phyloP scores from a whole-genome alignment of 257 asterid species.

The Paulownia fortunei region DNA sequence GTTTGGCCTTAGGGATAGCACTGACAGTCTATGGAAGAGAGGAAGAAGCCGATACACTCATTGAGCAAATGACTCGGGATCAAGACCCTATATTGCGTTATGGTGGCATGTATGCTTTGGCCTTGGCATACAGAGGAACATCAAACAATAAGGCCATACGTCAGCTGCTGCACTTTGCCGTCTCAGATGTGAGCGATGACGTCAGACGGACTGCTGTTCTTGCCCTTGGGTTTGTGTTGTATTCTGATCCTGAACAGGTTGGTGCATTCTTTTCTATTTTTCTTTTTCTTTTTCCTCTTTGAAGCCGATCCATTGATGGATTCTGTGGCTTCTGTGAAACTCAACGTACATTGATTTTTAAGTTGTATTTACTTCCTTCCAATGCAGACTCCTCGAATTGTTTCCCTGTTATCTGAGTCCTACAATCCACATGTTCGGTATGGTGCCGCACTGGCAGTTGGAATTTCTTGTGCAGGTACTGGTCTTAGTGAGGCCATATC shows the following conservation, averaged over 20 bases:
- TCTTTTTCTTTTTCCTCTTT: not conserved
- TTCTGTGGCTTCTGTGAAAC: not conserved
- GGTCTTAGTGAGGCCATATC: constrained; percentile 98
- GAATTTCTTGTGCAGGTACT: constrained; percentile 98
- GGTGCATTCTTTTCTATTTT: constrained; percentile 6
- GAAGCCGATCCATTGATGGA: not conserved
- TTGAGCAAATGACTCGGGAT: constrained; percentile 97
- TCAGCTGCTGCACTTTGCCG: constrained; percentile 95
- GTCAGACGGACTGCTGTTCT: constrained; percentile 97
- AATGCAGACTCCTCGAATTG: constrained; percentile 89
- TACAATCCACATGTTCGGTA: constrained; percentile 99
- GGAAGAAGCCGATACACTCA: constrained; percentile 93
- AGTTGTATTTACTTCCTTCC: constrained; percentile 26
- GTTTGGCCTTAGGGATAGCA: constrained; percentile 93
- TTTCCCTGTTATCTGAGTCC: constrained; percentile 89
- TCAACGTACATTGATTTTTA: not conserved
- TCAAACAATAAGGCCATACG: constrained; percentile 96
- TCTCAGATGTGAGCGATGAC: constrained; percentile 96
- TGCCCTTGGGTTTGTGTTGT: constrained; percentile 95
- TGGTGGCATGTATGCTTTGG: constrained; percentile 99
- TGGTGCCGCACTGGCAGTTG: constrained; percentile 99
- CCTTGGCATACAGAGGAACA: constrained; percentile 97
- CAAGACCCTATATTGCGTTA: constrained; percentile 97
- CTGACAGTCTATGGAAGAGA: constrained; percentile 99
- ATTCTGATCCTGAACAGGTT: constrained; percentile 92